Evolutionary conservation across 352 stramenopile genomes (phyloP).

Genomic region (Globisporangium okanoganense): DNA sequence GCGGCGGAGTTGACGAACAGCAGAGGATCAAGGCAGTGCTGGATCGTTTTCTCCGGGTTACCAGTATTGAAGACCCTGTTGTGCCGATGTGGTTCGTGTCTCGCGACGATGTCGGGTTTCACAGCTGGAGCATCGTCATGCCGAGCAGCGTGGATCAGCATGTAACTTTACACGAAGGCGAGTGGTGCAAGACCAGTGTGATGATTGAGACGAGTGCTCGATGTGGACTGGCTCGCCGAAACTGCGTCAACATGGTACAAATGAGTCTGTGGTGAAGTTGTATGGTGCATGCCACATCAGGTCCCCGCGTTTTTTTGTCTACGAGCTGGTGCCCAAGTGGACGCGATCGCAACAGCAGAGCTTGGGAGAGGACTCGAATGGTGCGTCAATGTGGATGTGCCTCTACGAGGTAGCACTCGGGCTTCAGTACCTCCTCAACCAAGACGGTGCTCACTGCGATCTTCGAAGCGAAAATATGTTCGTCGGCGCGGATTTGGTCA

Average conservation of each 20-base stretch:
- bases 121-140: conserved; percentile 4
- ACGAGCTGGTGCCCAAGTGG: background rate
- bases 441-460: background rate
- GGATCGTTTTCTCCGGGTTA: background rate
- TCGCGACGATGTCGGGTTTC: background rate
- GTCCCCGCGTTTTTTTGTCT: background rate
- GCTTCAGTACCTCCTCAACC: background rate
- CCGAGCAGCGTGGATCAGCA: too few relatives aligned
- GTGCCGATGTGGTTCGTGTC: conserved; percentile 7
- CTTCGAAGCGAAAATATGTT: background rate
- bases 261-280: conserved; percentile 7
- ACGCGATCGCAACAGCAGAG: too few relatives aligned
- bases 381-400: conserved; percentile 6
- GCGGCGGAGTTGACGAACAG: too few relatives aligned
- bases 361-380: too few relatives aligned
- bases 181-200: conserved; percentile 4
- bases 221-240: background rate
- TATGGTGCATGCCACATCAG: background rate
- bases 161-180: background rate
- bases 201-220: background rate
- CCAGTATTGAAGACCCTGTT: background rate
- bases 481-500: background rate
- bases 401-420: conserved; percentile 19
- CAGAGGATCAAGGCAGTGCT: background rate
- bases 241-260: conserved; percentile 1